Base-by-base conservation (phyloP, 352 stramenopile genomes). In the Globisporangium cystogenes region DNA sequence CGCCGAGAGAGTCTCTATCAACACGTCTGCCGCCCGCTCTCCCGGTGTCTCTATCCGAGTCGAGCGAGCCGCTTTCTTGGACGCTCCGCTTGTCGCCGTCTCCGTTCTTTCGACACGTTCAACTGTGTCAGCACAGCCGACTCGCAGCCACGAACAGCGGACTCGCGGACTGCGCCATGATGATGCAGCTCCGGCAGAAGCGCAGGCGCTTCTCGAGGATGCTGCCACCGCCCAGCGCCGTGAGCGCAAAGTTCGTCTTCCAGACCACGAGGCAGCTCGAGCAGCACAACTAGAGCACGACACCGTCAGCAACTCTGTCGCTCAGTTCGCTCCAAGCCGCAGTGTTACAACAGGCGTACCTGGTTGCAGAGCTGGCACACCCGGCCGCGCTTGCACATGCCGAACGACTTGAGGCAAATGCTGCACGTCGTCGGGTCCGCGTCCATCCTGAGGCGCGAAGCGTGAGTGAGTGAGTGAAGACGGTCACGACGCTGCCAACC, bases 311-410 rank as follows among this genome's bases (percentile, higher is more conserved):
- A 33, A 42, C 16, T 16, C 2, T 7, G 21, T 10, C 0, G 21
- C 7, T 7, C 10, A 16, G n/a, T 14, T 15, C 3, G 11, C 14
- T 8, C 26, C 5, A 15, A 42, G 10, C 1, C 24, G 43, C 0
- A 18, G 24, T 7, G 29, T 8, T 3, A 12, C 23, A 40, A 18
- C 14, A 39, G 14, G 33, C 33, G 35, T 21, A 59, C 56, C 57
- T 59, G 57, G 29, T 53, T 46, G 20, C 57, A 64, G 27, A 64
- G 57, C 44, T 60, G 51, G 14, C 57, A 64, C 6, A 44, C 51
- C 8, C 43, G 35, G 2, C 57, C 50, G 11, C 43, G 43, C 29
- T 53, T 52, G n/a, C 50, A 63, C 26, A 59, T 8, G 7, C 42
- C 36, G 10, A 64, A 55, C 14, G 29, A 40, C 45, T 64, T 60